Evolutionary conservation across 2,329 filamentous ascomycete species (phyloP).

Genomic region (Monosporascus sp.): DNA sequence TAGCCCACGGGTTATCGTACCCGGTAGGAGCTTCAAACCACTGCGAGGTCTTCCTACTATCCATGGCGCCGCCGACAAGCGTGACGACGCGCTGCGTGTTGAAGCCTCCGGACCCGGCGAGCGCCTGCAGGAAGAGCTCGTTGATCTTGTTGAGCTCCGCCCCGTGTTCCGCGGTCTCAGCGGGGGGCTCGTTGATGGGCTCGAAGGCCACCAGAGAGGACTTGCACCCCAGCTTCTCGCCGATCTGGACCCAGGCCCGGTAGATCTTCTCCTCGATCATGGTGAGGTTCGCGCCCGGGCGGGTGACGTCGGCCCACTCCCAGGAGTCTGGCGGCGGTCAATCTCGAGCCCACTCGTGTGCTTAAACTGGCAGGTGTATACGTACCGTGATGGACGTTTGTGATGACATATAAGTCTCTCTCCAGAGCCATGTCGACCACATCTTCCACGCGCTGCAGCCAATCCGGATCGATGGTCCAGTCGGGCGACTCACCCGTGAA

Average conservation of each 20-base stretch:
- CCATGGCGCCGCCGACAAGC: slow-evolving; percentile 46
- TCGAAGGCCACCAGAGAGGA: slow-evolving; percentile 51
- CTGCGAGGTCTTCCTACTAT: slow-evolving; percentile 46
- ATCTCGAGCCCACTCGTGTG: too few relatives aligned
- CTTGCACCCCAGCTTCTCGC: slow-evolving; percentile 48
- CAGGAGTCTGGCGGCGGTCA: slow-evolving; percentile 38
- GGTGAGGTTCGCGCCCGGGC: slow-evolving; percentile 39
- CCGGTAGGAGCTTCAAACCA: slow-evolving; percentile 47
- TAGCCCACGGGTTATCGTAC: slow-evolving; percentile 51
- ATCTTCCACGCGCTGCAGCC: slow-evolving; percentile 52
- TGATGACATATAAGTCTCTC: slow-evolving; percentile 45
- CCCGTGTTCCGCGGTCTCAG: slow-evolving; percentile 44
- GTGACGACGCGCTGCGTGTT: slow-evolving; percentile 52
- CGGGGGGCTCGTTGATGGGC: slow-evolving; percentile 55
- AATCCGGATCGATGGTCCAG: slow-evolving; percentile 48
- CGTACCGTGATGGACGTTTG: slow-evolving; percentile 51
- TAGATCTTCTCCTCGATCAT: slow-evolving; percentile 53
- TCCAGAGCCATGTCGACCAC: slow-evolving; percentile 52
- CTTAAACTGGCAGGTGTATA: background rate
- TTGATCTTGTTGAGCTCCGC: slow-evolving; percentile 51
- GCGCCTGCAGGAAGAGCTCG: slow-evolving; percentile 48
- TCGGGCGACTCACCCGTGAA: slow-evolving; percentile 44
- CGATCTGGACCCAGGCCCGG: slow-evolving; percentile 54
- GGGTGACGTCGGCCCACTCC: slow-evolving; percentile 51
- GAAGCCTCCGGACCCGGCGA: slow-evolving; percentile 49